Base-by-base conservation (phyloP, 2,329 filamentous ascomycete species). In the Epichloe typhina region DNA sequence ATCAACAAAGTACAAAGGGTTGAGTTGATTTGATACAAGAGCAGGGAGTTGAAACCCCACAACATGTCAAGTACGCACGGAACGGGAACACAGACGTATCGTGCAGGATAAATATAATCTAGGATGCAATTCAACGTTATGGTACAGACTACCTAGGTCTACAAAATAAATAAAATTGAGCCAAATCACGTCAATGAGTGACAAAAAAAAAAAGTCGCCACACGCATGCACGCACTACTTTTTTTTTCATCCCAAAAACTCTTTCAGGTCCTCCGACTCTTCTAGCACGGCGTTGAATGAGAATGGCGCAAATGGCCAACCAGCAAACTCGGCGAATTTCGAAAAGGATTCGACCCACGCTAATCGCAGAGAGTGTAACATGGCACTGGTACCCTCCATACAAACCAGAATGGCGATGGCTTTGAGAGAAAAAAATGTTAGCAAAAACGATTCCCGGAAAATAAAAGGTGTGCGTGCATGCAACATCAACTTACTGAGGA, bases 261-360 rank as follows among this genome's bases (percentile, higher is more conserved):
- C 75, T 59, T 73, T 77, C 59, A 79, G 63, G 51, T 77, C 73
- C 56, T 82, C 78, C 53, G 93, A 87, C 66, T 95, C 89, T 68
- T 95, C 90, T 58, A 96, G 69, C 64, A 95, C 71, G 37, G 79
- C 75, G 70, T 84, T 82, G 68, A 96, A 96, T 56, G 86, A 93
- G 66, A 96, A 95, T 4, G 90, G 90, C 62, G 83, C 76, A 68
- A 96, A 96, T 2, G 88, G 76, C 68, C 89, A 81, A 50, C 90
- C 90, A 53, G 87, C 86, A 62, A 93, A 93, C 65, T 95, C 83
- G 68, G 94, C 94, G 74, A 95, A 91, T 74, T 95, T 95, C 71
- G 88, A 94, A 82, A 96, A 96, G 17, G 90, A 91, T 69, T 96
- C 91, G 55, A 96, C 90, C 90, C 90, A 96, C 60, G 95, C 90